Evolutionary conservation across 345 rosid genomes (phyloP).

Genomic region (Psidium friedrichsthalianum): DNA sequence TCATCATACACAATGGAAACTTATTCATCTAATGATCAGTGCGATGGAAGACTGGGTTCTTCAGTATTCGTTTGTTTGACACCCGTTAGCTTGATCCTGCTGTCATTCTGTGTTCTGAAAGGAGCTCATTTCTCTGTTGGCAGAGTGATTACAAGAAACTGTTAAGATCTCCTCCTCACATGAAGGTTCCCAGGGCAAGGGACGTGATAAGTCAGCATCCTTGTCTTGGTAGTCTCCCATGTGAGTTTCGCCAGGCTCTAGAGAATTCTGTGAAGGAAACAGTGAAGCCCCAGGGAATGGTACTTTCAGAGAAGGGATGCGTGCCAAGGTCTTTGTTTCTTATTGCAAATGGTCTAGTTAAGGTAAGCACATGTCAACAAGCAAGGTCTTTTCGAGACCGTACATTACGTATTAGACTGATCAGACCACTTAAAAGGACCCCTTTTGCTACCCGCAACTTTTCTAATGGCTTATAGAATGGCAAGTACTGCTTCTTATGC

Average conservation of each 20-base stretch:
- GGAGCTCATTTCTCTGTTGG: background rate
- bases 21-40: background rate
- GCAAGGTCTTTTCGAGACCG: background rate
- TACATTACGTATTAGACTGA: background rate
- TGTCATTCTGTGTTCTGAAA: background rate
- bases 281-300: background rate
- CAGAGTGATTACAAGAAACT: background rate
- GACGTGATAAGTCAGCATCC: background rate
- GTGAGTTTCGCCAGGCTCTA: background rate
- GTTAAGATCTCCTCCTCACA: background rate
- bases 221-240: background rate
- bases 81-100: background rate
- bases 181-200: background rate
- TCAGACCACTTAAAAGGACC: background rate
- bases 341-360: background rate
- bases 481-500: background rate
- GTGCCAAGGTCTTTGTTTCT: background rate
- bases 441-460: background rate
- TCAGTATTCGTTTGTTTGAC: background rate
- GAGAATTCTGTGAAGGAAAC: background rate
- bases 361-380: background rate
- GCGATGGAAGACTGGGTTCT: background rate
- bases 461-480: background rate
- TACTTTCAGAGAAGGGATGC: background rate
- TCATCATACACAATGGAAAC: background rate